These are phyloP conservation scores for Trichoderma asperellum DNA, from an alignment of 2,329 filamentous ascomycete genomes.

Conservation along the genomic window DNA sequence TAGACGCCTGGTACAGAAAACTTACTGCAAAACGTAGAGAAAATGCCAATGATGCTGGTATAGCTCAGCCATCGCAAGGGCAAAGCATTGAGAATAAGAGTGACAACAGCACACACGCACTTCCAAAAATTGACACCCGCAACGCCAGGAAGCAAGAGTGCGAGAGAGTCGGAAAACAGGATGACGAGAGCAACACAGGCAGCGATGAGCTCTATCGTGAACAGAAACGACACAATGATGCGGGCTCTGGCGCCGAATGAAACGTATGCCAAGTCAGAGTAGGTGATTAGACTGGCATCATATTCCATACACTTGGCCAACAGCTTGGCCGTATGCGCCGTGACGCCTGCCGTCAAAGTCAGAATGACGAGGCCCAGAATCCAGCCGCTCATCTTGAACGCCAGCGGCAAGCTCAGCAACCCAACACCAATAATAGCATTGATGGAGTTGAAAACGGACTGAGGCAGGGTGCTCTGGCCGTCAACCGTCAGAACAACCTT, in stretches of 20 bases:
- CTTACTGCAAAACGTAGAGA: slow-evolving; percentile 86
- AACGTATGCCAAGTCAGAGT: slow-evolving; percentile 89
- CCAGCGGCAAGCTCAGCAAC: slow-evolving; percentile 84
- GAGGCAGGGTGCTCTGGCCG: slow-evolving; percentile 91
- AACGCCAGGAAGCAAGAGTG: slow-evolving; percentile 74
- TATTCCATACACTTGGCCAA: slow-evolving; percentile 87
- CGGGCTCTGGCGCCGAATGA: slow-evolving; percentile 84
- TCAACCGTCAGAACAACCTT: slow-evolving; percentile 82
- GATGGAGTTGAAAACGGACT: slow-evolving; percentile 95
- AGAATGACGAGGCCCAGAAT: slow-evolving; percentile 78
- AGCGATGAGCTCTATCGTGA: slow-evolving; percentile 83
- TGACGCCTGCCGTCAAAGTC: slow-evolving; percentile 72
- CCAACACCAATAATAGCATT: slow-evolving; percentile 92
- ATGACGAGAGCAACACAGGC: slow-evolving; percentile 89
- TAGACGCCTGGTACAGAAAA: slow-evolving; percentile 35
- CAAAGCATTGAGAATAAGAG: slow-evolving; percentile 82
- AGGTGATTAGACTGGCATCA: slow-evolving; percentile 84
- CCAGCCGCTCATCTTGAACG: slow-evolving; percentile 87
- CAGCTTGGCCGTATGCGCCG: slow-evolving; percentile 82
- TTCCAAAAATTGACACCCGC: slow-evolving; percentile 77
- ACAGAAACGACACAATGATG: slow-evolving; percentile 80
- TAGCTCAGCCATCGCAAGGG: slow-evolving; percentile 84
- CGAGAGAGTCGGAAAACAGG: slow-evolving; percentile 88
- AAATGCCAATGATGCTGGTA: slow-evolving; percentile 89
- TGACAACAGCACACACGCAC: slow-evolving; percentile 74